Evolutionary conservation across 2,329 filamentous ascomycete species (phyloP).

Genomic region (Phialemoniopsis sp.): DNA sequence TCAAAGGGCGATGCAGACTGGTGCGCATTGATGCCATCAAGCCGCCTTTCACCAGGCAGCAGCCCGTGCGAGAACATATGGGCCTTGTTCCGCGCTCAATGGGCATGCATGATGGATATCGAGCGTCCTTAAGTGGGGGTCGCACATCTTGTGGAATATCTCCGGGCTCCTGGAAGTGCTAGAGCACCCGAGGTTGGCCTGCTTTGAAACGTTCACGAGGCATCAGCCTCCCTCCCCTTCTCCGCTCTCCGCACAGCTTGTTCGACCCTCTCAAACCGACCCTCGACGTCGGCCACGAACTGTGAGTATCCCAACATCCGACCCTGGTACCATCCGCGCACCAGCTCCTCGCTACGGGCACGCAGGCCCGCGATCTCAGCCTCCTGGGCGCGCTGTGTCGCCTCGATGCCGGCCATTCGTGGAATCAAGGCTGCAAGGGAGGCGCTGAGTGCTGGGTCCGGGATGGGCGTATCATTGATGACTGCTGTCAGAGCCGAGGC

Average conservation of each 20-base stretch:
- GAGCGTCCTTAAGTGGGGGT: too few relatives aligned
- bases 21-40: too few relatives aligned
- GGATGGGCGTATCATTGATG: slow-evolving; percentile 48
- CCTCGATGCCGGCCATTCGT: slow-evolving; percentile 57
- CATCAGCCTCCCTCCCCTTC: slow-evolving; percentile 48
- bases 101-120: too few relatives aligned
- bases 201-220: slow-evolving; percentile 20
- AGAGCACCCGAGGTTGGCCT: slow-evolving; percentile 1
- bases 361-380: slow-evolving; percentile 61
- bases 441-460: slow-evolving; percentile 50
- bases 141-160: too few relatives aligned
- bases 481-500: slow-evolving; percentile 55
- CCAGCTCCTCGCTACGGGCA: slow-evolving; percentile 55
- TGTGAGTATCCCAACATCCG: slow-evolving; percentile 65
- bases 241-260: slow-evolving; percentile 61
- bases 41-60: too few relatives aligned
- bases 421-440: slow-evolving; percentile 54
- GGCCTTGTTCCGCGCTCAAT: too few relatives aligned
- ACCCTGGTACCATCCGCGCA: slow-evolving; percentile 71
- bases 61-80: too few relatives aligned
- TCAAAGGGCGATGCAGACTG: too few relatives aligned
- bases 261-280: slow-evolving; percentile 62
- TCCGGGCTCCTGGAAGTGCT: too few relatives aligned
- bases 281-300: slow-evolving; percentile 68
- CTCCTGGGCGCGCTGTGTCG: slow-evolving; percentile 57